These are phyloP conservation scores for Beauveria rudraprayagi DNA, from an alignment of 2,329 filamentous ascomycete genomes.

Conservation along the genomic window DNA sequence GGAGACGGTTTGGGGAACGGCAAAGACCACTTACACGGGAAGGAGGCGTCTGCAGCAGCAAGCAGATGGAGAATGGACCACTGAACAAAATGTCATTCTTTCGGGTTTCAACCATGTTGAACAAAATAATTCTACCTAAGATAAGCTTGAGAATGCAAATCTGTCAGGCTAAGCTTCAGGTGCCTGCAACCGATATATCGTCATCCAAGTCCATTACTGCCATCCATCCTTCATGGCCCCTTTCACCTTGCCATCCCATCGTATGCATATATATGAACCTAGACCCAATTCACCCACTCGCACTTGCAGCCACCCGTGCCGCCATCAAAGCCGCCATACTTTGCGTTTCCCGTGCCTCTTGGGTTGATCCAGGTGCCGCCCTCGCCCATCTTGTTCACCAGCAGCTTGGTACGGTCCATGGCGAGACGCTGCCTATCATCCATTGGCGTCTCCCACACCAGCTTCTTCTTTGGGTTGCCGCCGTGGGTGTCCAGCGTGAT, in stretches of 20 bases:
- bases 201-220: background rate
- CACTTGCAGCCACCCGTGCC: conserved; percentile 56
- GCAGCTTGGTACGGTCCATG: conserved; percentile 32
- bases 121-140: background rate
- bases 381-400: conserved; percentile 41
- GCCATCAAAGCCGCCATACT: conserved; percentile 54
- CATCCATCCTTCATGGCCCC: background rate
- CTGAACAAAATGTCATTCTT: background rate
- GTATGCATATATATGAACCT: background rate
- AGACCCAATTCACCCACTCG: conserved; percentile 48
- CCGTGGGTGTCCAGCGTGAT: conserved; percentile 56
- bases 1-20: background rate
- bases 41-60: background rate
- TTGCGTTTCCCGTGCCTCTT: conserved; percentile 33
- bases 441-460: conserved; percentile 46
- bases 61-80: background rate
- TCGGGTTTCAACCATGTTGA: background rate
- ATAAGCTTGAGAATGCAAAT: background rate
- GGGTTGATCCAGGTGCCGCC: conserved; percentile 48
- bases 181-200: background rate
- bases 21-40: background rate
- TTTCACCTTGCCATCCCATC: background rate
- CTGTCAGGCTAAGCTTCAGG: background rate
- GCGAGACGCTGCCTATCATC: conserved; percentile 38
- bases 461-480: conserved; percentile 44